Evolutionary conservation across 2,329 filamentous ascomycete genomes (phyloP).

Genomic region (Colletotrichum sansevieriae): DNA sequence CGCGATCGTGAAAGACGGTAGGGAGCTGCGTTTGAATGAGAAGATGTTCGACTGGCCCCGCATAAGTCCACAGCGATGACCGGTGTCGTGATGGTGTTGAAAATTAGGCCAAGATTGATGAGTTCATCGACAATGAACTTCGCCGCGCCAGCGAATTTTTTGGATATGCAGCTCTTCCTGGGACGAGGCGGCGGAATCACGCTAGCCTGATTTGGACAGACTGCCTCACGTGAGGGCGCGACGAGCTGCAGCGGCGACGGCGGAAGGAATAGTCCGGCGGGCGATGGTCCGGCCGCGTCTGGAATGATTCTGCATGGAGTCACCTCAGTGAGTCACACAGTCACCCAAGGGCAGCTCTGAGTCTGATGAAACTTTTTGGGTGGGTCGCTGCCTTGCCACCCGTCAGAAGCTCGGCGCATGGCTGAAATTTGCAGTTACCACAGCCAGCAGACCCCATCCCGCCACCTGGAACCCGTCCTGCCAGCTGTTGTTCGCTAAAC

Average conservation of each 20-base stretch:
- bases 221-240: slow-evolving; percentile 25
- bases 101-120: slow-evolving; percentile 34
- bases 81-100: slow-evolving; percentile 28
- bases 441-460: slow-evolving; percentile 5
- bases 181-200: neutral
- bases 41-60: slow-evolving; percentile 37
- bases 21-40: slow-evolving; percentile 18
- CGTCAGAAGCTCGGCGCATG: neutral
- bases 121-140: slow-evolving; percentile 33
- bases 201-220: slow-evolving; percentile 2
- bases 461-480: slow-evolving; percentile 23
- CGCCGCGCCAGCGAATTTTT: slow-evolving; percentile 41
- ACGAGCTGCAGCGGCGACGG: slow-evolving; percentile 11
- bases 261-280: slow-evolving; percentile 17
- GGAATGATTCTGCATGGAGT: neutral
- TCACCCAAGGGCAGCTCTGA: slow-evolving; percentile 12
- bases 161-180: slow-evolving; percentile 35
- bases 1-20: slow-evolving; percentile 25
- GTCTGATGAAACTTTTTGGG: slow-evolving; percentile 24
- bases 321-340: slow-evolving; percentile 11
- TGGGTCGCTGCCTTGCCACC: slow-evolving; percentile 21
- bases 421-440: neutral
- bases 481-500: slow-evolving; percentile 41
- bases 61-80: slow-evolving; percentile 44
- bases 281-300: neutral